Base-by-base conservation (phyloP, 2,329 filamentous ascomycete genomes). In the Trichoderma brevicompactum region DNA sequence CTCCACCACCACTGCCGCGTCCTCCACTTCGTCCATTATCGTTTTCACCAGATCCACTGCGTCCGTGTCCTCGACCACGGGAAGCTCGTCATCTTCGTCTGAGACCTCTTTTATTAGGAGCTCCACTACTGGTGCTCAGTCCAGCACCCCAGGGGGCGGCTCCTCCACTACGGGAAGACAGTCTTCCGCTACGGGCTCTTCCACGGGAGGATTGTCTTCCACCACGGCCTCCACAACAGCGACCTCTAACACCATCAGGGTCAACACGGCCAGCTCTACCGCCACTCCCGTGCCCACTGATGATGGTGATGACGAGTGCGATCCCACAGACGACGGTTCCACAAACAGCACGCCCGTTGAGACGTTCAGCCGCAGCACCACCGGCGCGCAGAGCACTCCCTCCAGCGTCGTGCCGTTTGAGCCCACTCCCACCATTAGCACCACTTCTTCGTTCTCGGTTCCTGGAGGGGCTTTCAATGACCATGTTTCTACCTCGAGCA, bases 381-480 rank as follows among this genome's bases (percentile, higher is more conserved):
- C 40, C 15, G 38, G 10, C 3, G n/a, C 13, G 49, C 40, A 34
- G n/a, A 43, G 38, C 43, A 15, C 32, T 34, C 23, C 32, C 17
- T 28, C 50, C 17, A 28, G 34, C 32, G 9, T 8, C 17, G 19
- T 48, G 19, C 41, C 59, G 9, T n/a, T 23, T 23, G 9, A 36
- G n/a, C 38, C 61, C 2, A 28, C 49, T 15, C 2, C 34, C 12
- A 19, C 49, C 28, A 40, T 15, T 17, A 32, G 17, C 40, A 19
- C 54, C 40, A 44, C 19, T 13, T n/a, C 40, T 10, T 49, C 56
- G 8, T 49, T 49, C 34, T 40, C 44, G 7, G 17, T 61, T 10
- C 56, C 56, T 49, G 56, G 56, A 49, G 56, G 56, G 2, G 13
- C 43, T 5, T 50, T 60, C 56, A 60, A 40, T 9, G 56, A 49